Evolutionary conservation across 257 asterid genomes (phyloP).

Genomic region (Primulina tabacum): DNA sequence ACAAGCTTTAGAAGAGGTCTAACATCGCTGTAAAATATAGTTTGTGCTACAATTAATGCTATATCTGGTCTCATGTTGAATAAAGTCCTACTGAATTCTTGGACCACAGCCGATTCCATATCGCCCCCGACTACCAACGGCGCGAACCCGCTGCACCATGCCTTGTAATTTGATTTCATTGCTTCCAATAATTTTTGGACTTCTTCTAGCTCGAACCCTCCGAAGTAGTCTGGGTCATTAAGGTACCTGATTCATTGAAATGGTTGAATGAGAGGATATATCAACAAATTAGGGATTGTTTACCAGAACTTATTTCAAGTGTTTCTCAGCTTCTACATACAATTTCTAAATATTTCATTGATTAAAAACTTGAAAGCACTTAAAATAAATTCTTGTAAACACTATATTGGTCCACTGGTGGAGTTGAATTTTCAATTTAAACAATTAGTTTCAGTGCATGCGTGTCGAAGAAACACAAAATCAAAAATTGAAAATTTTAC

Average conservation of each 20-base stretch:
- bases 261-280: not conserved
- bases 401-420: not conserved
- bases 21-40: slow-evolving; percentile 49
- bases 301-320: no score
- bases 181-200: slow-evolving; percentile 37
- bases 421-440: not conserved
- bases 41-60: slow-evolving; percentile 54
- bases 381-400: not conserved
- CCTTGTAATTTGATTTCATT: slow-evolving; percentile 60
- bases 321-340: no score
- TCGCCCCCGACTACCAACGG: slow-evolving; percentile 73
- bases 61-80: slow-evolving; percentile 84
- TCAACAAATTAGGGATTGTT: no score
- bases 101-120: slow-evolving; percentile 69
- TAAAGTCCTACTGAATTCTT: slow-evolving; percentile 70
- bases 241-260: slow-evolving; percentile 27
- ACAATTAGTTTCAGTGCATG: not conserved
- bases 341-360: no score
- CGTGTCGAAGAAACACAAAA: not conserved
- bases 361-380: no score
- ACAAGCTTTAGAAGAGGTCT: slow-evolving; percentile 43
- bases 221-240: slow-evolving; percentile 40
- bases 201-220: slow-evolving; percentile 48
- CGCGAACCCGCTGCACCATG: slow-evolving; percentile 70
- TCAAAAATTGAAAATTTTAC: not conserved